Evolutionary conservation across 1,284 basidiomycete species (phyloP).

Genomic region (Mycena citricolor): DNA sequence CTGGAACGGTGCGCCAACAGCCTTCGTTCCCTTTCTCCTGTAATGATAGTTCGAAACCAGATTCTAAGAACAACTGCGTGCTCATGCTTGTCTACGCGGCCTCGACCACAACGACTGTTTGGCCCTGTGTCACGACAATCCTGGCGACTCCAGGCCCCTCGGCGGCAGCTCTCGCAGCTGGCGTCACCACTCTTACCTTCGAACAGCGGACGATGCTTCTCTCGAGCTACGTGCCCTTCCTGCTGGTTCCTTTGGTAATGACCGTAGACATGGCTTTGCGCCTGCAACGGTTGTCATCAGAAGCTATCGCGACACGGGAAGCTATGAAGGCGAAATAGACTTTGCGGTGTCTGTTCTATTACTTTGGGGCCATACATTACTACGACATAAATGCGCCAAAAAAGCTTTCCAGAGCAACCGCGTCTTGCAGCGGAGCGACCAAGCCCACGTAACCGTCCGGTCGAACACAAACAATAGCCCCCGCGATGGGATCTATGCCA

Average conservation of each 20-base stretch:
- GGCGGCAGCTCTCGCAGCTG: slow-evolving; percentile 27
- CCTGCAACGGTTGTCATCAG: slow-evolving; percentile 24
- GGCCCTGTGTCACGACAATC: slow-evolving; percentile 67
- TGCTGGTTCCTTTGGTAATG: slow-evolving; percentile 70
- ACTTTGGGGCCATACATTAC: background rate
- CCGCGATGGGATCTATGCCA: slow-evolving; percentile 50
- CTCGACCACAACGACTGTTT: slow-evolving; percentile 73
- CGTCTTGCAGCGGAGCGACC: slow-evolving; percentile 49
- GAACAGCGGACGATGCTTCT: slow-evolving; percentile 56
- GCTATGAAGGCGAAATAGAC: slow-evolving; percentile 15
- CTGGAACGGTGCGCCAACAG: slow-evolving; percentile 63
- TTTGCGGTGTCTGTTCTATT: background rate
- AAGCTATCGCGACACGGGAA: slow-evolving; percentile 7
- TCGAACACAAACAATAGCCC: slow-evolving; percentile 65
- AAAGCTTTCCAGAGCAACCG: slow-evolving; percentile 49
- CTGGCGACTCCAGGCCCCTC: slow-evolving; percentile 40
- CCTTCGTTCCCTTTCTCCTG: background rate
- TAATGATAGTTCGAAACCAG: slow-evolving; percentile 31
- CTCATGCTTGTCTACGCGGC: slow-evolving; percentile 73
- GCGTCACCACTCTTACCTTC: slow-evolving; percentile 40
- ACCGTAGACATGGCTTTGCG: slow-evolving; percentile 68
- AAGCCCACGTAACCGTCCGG: slow-evolving; percentile 76
- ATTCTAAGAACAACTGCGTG: slow-evolving; percentile 46
- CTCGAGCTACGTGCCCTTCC: slow-evolving; percentile 75
- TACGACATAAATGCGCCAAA: slow-evolving; percentile 35